phyloP scores from a whole-genome alignment of 139 green algal genomes.

The Chlorella sp. region DNA sequence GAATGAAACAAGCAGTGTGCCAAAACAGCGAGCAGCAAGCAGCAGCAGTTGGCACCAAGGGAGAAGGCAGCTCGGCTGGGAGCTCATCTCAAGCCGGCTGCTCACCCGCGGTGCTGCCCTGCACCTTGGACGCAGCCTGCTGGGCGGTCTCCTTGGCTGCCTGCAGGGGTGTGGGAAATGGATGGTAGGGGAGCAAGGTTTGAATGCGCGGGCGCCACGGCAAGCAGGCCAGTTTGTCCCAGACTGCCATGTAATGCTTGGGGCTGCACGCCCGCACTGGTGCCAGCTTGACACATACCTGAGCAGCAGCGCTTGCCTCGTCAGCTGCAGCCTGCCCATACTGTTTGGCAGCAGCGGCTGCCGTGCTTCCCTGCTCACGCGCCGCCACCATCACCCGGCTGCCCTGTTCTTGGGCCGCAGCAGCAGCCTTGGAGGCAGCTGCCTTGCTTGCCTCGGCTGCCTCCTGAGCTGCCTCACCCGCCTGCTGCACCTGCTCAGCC shows the following conservation, averaged over 20 bases:
- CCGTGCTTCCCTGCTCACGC: not conserved
- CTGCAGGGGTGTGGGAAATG: not conserved
- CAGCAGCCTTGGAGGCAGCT: not conserved
- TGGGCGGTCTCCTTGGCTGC: not conserved
- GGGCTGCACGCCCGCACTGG: not conserved
- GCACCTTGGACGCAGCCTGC: not conserved
- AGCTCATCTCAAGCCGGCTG: too few relatives aligned
- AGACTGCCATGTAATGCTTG: too few relatives aligned
- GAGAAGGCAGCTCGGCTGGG: too few relatives aligned
- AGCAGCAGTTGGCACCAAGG: not conserved
- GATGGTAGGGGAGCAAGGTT: not conserved
- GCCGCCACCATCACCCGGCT: too few relatives aligned
- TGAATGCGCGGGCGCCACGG: not conserved
- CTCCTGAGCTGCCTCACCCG: not conserved
- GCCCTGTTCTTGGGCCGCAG: not conserved
- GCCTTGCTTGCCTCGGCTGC: not conserved
- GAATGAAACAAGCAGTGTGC: too few relatives aligned
- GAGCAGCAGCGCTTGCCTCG: not conserved
- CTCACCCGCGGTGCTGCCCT: not conserved
- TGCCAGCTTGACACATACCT: not conserved
- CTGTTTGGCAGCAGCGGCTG: not conserved
- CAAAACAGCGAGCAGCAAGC: not conserved
- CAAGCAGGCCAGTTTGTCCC: not conserved
- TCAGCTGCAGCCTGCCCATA: not conserved
- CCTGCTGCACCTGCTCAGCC: not conserved